phyloP scores from a whole-genome alignment of 352 stramenopile genomes.

The Phytophthora fragariae region DNA sequence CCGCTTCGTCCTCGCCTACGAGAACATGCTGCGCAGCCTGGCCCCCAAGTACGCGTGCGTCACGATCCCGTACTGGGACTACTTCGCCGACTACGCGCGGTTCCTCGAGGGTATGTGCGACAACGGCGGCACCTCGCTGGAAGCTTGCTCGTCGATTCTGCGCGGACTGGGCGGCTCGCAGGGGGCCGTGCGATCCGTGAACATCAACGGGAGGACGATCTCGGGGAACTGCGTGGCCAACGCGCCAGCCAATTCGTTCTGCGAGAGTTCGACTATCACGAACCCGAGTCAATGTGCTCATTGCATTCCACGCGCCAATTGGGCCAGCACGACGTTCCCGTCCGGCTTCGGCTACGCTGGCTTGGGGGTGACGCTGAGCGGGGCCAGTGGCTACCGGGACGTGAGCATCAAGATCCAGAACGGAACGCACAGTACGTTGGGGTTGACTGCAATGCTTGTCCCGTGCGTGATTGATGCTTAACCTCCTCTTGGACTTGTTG shows the following conservation, averaged over 20 bases:
- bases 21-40: constrained; percentile 80
- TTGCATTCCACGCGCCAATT: constrained; percentile 52
- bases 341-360: constrained; percentile 49
- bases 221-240: constrained; percentile 40
- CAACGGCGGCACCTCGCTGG: constrained; percentile 30
- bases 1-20: constrained; percentile 73
- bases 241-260: constrained; percentile 42
- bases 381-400: constrained; percentile 38
- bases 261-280: constrained; percentile 46
- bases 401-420: constrained; percentile 52
- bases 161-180: constrained; percentile 44
- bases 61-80: constrained; percentile 85
- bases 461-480: background rate
- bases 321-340: constrained; percentile 43
- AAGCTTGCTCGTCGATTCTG: constrained; percentile 50
- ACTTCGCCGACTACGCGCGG: constrained; percentile 58
- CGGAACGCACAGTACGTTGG: constrained; percentile 55
- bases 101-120: constrained; percentile 36
- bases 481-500: background rate
- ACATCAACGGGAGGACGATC: constrained; percentile 38
- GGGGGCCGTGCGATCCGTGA: constrained; percentile 26
- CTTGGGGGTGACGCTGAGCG: constrained; percentile 38
- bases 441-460: background rate
- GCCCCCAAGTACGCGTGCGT: constrained; percentile 66
- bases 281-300: constrained; percentile 34